These are phyloP conservation scores for Dalbergia cultrata DNA, from an alignment of 306 rosid genomes.

Conservation along the genomic window DNA sequence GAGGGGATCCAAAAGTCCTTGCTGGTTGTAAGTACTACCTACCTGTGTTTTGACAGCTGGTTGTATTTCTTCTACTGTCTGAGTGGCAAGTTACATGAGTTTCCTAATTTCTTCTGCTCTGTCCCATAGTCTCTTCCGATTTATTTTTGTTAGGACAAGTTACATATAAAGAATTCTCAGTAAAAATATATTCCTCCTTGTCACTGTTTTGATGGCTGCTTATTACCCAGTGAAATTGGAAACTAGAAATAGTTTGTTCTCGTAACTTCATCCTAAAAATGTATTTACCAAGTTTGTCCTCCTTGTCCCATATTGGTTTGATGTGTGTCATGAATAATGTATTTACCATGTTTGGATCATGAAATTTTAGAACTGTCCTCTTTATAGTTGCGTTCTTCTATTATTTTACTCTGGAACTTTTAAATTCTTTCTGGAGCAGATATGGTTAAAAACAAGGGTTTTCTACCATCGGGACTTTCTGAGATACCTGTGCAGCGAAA, in stretches of 20 bases:
- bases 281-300: background rate
- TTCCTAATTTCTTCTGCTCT: constrained; percentile 27
- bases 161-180: background rate
- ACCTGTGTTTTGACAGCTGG: constrained; percentile 28
- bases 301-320: background rate
- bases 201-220: background rate
- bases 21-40: constrained; percentile 93
- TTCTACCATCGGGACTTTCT: constrained; percentile 98
- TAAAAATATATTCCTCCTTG: constrained; percentile 1
- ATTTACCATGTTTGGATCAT: constrained; percentile 34
- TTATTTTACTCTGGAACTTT: constrained; percentile 22
- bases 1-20: constrained; percentile 97
- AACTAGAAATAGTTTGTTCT: constrained; percentile 5
- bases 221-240: constrained; percentile 5
- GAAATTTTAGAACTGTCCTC: constrained; percentile 19
- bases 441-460: constrained; percentile 99
- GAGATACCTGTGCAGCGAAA: constrained; percentile 92
- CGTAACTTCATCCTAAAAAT: background rate
- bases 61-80: constrained; percentile 36
- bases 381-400: background rate
- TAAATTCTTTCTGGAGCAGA: constrained; percentile 61
- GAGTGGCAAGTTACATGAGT: constrained; percentile 17
- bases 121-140: constrained; percentile 14
- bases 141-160: constrained; percentile 26
- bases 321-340: constrained; percentile 30